Evolutionary conservation across 352 stramenopile species (phyloP), one percentile per base, ranked within the genome.

Genomic region (Aphanomyces invadans): DNA sequence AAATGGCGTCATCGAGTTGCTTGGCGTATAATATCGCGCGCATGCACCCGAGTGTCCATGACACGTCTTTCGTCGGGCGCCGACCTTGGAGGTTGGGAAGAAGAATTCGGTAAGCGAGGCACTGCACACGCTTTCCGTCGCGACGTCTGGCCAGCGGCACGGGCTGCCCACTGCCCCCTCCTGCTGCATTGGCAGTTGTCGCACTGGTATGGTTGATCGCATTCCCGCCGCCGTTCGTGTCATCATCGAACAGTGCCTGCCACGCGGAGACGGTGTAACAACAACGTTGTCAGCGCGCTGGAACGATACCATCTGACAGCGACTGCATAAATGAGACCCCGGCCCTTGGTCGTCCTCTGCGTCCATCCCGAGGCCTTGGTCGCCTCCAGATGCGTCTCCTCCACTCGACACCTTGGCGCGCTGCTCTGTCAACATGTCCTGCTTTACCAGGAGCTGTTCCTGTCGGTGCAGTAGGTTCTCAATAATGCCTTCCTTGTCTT

Each of bases 11-110:
- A 32, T 96, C 88, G 10, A 87, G 72, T 56, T 88, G 77, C 63
- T 98, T 97, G 31, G 87, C 83, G 46, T 90, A 84, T 19, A 98
- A 45, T 45, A 98, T 96, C 1, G 87, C 83, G 4, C 92, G 78
- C 76, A 97, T 97, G 49, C 85, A 93, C 42, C 87, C 85, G 19
- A 96, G 76, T 1, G 95, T 90, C 92, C 92, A 98, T 1, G 73
- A 62, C 1, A 86, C 68, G 4, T 91, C 80, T 0, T 89, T 73
- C 48, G 92, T 78, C 0, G 92, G 92, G 2, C 87, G 73, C 28
- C 86, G 75, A 2, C 86, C 89, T 23, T 86, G 77, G 2, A 97
- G 70, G 69, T 97, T 97, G 0, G 92, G 92, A 60, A 98, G 64
- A 7, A 98, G 45, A 31, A 97, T 93, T 11, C 92, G 85, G 60